Evolutionary conservation across 352 stramenopile species (phyloP), one percentile per base, ranked within the genome.

Genomic region (Pythium sukuiense): DNA sequence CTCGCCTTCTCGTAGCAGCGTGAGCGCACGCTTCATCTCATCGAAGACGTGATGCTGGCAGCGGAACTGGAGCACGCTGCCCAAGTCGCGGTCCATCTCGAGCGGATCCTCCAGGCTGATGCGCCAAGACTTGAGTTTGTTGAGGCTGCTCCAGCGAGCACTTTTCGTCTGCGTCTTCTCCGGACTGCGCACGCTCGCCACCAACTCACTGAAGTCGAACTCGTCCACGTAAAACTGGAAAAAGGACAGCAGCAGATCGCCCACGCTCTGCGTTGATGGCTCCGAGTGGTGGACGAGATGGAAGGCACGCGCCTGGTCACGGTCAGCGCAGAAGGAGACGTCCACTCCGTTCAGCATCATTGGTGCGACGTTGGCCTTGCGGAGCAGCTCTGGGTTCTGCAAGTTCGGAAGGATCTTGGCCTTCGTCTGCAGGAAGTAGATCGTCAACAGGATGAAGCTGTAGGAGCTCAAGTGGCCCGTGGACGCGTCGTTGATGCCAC

Each of bases 381-480:
- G 63, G 11, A 94, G 66, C 68, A 96, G 63, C 8, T 59, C 43
- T 20, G 79, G 82, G 63, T 90, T 55, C 69, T 99, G 97, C 14
- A 99, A 72, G 72, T 98, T 99, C 1, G 97, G 97, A 6, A 99
- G 77, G 20, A 99, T 72, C 0, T 87, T 87, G 18, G 74, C 76
- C 11, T 74, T 61, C 18, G 55, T 41, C 65, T 98, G 96, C 27
- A 99, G 79, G 76, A 98, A 99, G 77, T 99, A 97, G 33, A 99
- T 87, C 13, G 98, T 82, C 67, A 99, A 88, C 29, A 99, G 66
- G 59, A 99, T 93, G 80, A 98, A 99, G 5, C 96, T 98, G 77
- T 99, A 99, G 26, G 92, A 99, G 71, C 89, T 98, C 45, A 99
- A 79, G 26, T 94, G 99, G 27, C 98, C 96, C 49, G 90, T 77